phyloP scores from a whole-genome alignment of 352 stramenopile genomes.

The Phytophthora hibernalis region DNA sequence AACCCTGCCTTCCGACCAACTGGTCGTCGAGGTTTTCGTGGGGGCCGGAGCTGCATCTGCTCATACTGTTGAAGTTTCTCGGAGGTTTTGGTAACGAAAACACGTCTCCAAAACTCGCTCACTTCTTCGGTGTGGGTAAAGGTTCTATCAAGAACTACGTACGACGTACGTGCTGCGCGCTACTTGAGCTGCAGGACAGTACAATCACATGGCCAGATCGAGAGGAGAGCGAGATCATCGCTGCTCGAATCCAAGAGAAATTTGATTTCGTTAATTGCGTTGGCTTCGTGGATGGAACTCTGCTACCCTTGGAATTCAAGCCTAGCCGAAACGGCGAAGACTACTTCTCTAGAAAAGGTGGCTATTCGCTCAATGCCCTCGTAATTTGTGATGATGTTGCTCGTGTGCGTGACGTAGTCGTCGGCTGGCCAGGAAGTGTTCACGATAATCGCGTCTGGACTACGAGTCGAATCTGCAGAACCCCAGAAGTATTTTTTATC shows the following conservation, averaged over 20 bases:
- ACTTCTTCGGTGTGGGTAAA: slow-evolving; percentile 8
- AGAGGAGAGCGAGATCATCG: neutral
- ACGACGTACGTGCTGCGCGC: neutral
- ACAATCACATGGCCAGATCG: slow-evolving; percentile 4
- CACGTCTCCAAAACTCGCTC: neutral
- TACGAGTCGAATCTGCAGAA: no score
- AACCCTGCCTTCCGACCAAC: neutral
- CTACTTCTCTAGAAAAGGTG: slow-evolving; percentile 40
- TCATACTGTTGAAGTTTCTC: slow-evolving; percentile 2
- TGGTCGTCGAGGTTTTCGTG: slow-evolving; percentile 1
- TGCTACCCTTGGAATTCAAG: slow-evolving; percentile 15
- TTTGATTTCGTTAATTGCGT: slow-evolving; percentile 2
- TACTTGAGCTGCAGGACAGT: neutral
- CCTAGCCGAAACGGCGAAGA: slow-evolving; percentile 28
- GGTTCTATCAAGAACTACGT: slow-evolving; percentile 18
- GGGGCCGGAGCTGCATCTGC: neutral
- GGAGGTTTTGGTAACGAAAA: slow-evolving; percentile 3
- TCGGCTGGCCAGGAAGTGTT: no score
- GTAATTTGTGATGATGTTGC: no score
- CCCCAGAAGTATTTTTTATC: no score
- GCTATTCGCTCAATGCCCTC: no score
- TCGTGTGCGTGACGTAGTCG: no score
- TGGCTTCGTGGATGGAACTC: neutral
- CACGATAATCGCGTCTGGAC: no score
- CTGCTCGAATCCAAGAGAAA: neutral